Evolutionary conservation across 2,329 filamentous ascomycete species (phyloP).

Genomic region (Talaromyces verruculosus): DNA sequence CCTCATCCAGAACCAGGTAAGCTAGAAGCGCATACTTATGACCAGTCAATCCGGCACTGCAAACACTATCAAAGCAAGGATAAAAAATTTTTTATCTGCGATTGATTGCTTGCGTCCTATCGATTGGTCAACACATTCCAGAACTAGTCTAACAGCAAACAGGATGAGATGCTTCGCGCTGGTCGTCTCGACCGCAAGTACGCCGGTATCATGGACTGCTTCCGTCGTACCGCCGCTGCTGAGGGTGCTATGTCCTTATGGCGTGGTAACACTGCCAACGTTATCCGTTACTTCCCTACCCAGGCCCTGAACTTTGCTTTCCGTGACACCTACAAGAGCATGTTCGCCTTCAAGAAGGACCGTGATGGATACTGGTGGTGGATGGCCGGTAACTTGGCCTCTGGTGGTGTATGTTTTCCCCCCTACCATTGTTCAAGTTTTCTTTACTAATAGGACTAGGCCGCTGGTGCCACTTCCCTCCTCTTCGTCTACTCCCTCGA

Average conservation of each 20-base stretch:
- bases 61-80: background rate
- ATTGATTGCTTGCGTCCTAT: background rate
- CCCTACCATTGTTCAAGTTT: background rate
- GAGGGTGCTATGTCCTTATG: constrained; percentile 96
- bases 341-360: constrained; percentile 99
- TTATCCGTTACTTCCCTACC: constrained; percentile 99
- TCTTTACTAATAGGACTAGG: constrained; percentile 47
- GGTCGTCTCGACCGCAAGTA: constrained; percentile 99
- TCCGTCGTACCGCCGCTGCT: constrained; percentile 81
- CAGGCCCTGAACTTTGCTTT: constrained; percentile 99
- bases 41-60: background rate
- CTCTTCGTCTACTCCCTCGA: constrained; percentile 99
- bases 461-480: constrained; percentile 98
- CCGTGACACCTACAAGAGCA: constrained; percentile 99
- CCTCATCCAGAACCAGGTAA: constrained; percentile 99
- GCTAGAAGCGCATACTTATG: constrained; percentile 40
- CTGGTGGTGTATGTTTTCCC: constrained; percentile 84
- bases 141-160: constrained; percentile 27
- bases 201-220: constrained; percentile 91
- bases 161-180: constrained; percentile 99
- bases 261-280: constrained; percentile 99
- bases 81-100: background rate
- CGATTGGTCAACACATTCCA: background rate
- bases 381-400: constrained; percentile 99
- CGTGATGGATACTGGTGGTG: constrained; percentile 97